phyloP scores from a whole-genome alignment of 1,284 basidiomycete species.

The Amanita bisporigera region DNA sequence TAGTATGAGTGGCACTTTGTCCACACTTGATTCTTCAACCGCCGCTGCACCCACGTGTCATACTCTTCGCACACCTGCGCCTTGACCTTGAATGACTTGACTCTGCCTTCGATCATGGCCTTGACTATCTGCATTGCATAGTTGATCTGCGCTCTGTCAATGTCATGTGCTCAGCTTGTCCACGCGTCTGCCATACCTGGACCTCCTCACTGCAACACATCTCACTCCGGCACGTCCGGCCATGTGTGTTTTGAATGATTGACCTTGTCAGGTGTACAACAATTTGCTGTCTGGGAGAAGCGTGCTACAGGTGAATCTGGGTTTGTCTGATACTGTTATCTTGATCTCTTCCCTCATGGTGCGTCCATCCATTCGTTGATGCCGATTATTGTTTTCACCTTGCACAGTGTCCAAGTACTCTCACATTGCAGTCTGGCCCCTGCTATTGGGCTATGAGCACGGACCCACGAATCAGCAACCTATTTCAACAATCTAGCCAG shows the following conservation, averaged over 20 bases:
- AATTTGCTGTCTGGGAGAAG: constrained; percentile 82
- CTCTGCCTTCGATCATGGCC: constrained; percentile 52
- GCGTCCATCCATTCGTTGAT: constrained; percentile 25
- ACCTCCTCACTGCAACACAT: constrained; percentile 56
- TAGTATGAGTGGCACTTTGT: constrained; percentile 58
- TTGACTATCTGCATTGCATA: constrained; percentile 53
- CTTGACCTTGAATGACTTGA: constrained; percentile 53
- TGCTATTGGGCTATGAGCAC: constrained; percentile 67
- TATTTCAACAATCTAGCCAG: too few species aligned
- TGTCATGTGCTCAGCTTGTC: constrained; percentile 8
- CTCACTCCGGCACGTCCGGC: too few species aligned
- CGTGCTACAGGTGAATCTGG: constrained; percentile 69
- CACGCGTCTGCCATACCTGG: constrained; percentile 44
- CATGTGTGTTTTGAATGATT: too few species aligned
- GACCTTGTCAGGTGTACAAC: constrained; percentile 65
- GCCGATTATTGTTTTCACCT: neutral
- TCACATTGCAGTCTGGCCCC: constrained; percentile 85
- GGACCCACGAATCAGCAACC: too few species aligned
- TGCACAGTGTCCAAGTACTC: constrained; percentile 74
- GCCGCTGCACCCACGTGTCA: constrained; percentile 53
- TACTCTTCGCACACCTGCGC: constrained; percentile 50
- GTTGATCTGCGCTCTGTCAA: constrained; percentile 46
- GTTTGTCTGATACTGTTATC: constrained; percentile 82
- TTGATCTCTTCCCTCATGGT: constrained; percentile 88
- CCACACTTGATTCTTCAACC: constrained; percentile 53